Evolutionary conservation across 2,329 filamentous ascomycete species (phyloP).

Genomic region (Sporothrix protearum): DNA sequence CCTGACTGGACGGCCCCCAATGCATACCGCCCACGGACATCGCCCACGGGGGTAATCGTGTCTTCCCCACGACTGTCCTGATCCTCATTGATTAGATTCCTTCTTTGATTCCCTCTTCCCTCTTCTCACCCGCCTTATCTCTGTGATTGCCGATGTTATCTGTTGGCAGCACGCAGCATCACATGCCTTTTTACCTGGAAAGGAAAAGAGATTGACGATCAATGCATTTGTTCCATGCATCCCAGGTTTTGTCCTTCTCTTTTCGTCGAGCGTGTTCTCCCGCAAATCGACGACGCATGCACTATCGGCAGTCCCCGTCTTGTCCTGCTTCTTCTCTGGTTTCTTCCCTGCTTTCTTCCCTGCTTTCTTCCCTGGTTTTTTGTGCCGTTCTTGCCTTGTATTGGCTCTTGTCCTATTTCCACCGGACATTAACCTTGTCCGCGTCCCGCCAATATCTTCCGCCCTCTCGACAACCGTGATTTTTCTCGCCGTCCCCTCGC

Average conservation of each 20-base stretch:
- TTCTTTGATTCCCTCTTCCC: not conserved
- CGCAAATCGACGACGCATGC: not conserved
- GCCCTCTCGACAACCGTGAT: not conserved
- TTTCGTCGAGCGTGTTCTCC: not conserved
- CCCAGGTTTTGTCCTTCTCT: not conserved
- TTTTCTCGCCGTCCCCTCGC: not conserved
- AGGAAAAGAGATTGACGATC: conserved; percentile 8
- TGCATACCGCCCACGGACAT: not conserved
- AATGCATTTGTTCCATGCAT: not conserved
- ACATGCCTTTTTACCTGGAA: conserved; percentile 6
- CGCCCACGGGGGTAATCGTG: not conserved
- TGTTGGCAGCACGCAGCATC: not conserved
- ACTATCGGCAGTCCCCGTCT: not conserved
- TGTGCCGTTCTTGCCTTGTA: not conserved
- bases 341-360: not conserved
- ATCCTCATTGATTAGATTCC: not conserved
- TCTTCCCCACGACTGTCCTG: not conserved
- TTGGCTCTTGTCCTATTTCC: not conserved
- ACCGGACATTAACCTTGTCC: not conserved
- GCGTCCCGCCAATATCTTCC: not conserved
- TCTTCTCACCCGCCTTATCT: too few relatives aligned
- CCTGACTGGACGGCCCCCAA: not conserved
- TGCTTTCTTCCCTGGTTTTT: not conserved
- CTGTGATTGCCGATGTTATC: not conserved
- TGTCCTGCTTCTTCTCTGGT: not conserved